Percentiles rank a stretch among this genome's conserved stretches.
phyloP scores from a whole-genome alignment of 2,329 filamentous ascomycete genomes.

The Seiridium unicorne region DNA sequence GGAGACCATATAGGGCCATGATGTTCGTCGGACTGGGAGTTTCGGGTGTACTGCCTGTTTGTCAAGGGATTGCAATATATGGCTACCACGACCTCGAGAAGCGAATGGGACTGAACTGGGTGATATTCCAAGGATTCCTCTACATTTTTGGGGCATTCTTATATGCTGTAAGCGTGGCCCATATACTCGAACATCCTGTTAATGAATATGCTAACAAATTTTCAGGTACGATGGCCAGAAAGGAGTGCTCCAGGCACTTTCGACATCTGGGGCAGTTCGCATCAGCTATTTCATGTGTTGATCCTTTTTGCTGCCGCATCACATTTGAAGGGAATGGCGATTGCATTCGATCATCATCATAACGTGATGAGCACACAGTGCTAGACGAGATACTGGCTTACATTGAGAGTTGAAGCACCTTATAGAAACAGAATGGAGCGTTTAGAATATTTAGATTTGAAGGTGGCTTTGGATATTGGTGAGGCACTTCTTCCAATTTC shows the following conservation, averaged over 20 bases:
- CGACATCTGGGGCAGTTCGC: slow-evolving; percentile 89
- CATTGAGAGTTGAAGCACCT: too few species aligned
- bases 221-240: slow-evolving; percentile 76
- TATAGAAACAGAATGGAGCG: not conserved
- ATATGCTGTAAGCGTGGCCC: slow-evolving; percentile 66
- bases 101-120: slow-evolving; percentile 78
- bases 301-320: slow-evolving; percentile 79
- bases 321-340: slow-evolving; percentile 78
- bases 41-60: slow-evolving; percentile 78
- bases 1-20: slow-evolving; percentile 78
- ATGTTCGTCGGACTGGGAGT: slow-evolving; percentile 90
- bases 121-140: slow-evolving; percentile 74
- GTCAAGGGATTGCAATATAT: slow-evolving; percentile 71
- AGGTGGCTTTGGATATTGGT: not conserved
- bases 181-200: not conserved
- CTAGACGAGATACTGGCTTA: not conserved
- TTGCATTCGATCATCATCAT: slow-evolving; percentile 86
- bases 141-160: slow-evolving; percentile 85
- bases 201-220: not conserved
- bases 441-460: not conserved
- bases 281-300: slow-evolving; percentile 93
- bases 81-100: slow-evolving; percentile 64
- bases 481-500: too few species aligned
- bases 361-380: slow-evolving; percentile 54
- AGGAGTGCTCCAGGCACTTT: slow-evolving; percentile 73